These are phyloP conservation scores for Bothriochloa decipiens DNA, from an alignment of 176 grass and related monocot species.

Conservation along the genomic window DNA sequence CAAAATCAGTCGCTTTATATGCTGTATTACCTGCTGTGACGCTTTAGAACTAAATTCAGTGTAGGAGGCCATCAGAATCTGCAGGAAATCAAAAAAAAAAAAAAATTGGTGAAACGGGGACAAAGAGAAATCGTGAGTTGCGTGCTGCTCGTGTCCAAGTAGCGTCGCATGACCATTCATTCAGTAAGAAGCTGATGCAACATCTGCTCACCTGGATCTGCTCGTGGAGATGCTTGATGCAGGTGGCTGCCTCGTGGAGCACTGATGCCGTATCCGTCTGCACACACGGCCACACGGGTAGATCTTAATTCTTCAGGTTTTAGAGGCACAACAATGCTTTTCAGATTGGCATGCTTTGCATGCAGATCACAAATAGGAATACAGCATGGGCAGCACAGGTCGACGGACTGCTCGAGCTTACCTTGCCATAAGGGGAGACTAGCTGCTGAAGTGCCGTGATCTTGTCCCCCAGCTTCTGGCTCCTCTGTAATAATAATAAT, in stretches of 20 bases:
- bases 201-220: slow-evolving; percentile 55
- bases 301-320: slow-evolving; percentile 8
- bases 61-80: slow-evolving; percentile 52
- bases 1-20: background rate
- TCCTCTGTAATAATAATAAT: slow-evolving; percentile 27
- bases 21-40: slow-evolving; percentile 27
- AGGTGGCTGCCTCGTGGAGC: slow-evolving; percentile 68
- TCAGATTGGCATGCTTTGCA: background rate
- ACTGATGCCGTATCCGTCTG: slow-evolving; percentile 83
- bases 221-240: slow-evolving; percentile 65
- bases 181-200: too few species aligned
- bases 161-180: background rate
- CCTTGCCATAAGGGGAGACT: slow-evolving; percentile 86
- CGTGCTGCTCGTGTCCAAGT: background rate
- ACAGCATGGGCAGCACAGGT: background rate
- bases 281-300: background rate
- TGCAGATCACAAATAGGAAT: background rate
- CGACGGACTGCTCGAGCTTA: background rate
- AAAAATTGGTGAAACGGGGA: background rate
- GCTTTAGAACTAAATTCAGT: slow-evolving; percentile 19
- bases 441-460: slow-evolving; percentile 80
- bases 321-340: background rate
- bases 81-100: background rate
- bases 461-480: slow-evolving; percentile 75
- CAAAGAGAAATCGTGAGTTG: background rate